phyloP scores from a whole-genome alignment of 306 rosid genomes.

The Nissolia schottii region DNA sequence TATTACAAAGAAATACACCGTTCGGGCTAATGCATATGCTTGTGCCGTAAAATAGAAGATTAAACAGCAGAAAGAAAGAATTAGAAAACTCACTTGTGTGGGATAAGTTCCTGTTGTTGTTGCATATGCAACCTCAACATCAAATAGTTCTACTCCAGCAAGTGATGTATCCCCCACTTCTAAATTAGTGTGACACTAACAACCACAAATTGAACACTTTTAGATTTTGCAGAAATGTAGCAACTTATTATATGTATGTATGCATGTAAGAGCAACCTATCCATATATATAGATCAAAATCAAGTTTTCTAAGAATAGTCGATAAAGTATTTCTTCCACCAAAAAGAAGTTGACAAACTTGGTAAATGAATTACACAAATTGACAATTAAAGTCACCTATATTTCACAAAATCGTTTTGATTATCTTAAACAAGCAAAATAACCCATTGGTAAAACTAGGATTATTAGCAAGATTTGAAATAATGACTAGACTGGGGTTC shows the following conservation, averaged over 20 bases:
- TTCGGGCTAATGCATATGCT: not conserved
- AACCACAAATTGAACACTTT: slow-evolving; percentile 1
- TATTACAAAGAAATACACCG: not conserved
- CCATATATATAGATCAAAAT: not conserved
- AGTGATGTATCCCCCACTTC: not conserved
- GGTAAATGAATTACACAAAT: no score
- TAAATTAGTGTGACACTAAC: not conserved
- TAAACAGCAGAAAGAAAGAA: not conserved
- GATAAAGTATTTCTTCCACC: not conserved
- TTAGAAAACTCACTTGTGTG: not conserved
- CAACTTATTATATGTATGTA: not conserved
- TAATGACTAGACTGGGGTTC: no score
- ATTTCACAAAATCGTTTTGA: no score
- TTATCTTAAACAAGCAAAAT: no score
- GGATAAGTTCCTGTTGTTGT: not conserved
- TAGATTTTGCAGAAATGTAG: not conserved
- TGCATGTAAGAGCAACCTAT: no score
- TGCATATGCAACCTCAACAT: not conserved
- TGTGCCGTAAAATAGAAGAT: not conserved
- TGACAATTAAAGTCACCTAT: no score
- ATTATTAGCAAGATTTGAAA: no score
- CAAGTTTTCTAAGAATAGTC: not conserved
- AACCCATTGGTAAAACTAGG: no score
- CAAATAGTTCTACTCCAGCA: not conserved
- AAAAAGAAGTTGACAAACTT: not conserved